Evolutionary conservation across 192 early-diverging fungal species (phyloP), one percentile per base, ranked within the genome.

Genomic region (Rhizoclosmatium globosum): DNA sequence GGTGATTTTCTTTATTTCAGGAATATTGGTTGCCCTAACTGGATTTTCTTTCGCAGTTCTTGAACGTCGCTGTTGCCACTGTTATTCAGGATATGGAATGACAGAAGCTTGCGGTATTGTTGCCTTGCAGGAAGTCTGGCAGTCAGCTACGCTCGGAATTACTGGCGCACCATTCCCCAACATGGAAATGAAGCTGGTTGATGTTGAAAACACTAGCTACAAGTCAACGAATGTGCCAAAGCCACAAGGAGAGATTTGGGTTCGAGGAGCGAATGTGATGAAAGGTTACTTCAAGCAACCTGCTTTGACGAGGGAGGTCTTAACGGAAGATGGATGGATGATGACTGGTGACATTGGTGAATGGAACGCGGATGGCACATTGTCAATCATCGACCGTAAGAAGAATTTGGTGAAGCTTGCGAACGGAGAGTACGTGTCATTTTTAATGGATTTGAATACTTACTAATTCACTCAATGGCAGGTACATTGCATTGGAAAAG

Each of bases 401-500:
- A 95, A 96, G 89, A 99, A 98, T 84, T 89, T 99, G 62, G 93
- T 99, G 74, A 99, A 97, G 85, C 88, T 96, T 72, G 85, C 91
- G 3, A 88, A 95, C 81, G 97, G 95, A 77, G 96, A 97, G 60
- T 78, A 23, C 41, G 75, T 68, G n/a, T 46, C 15, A 39, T 66
- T 66, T 2, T 17, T 7, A 2, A 2, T 31, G 31, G 31, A 31
- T 31, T 31, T 31, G 31, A 31, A 31, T 42, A 38, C 13, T 38
- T n/a, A 31, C 56, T 19, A 38, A 7, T 15, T 44, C 17, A 19
- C 1, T 15, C 21, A 43, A 15, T 11, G 94, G 93, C 71, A 95
- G 96, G 74, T 88, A 88, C 73, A 92, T 98, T 82, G 97, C 97
- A 19, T 83, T 98, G 45, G 97, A 98, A 85, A 94, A 94, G 80